A percentile compares a stretch with the other conserved stretches of the same genome.
These are phyloP conservation scores for Mycena belliarum DNA, from an alignment of 768 basidiomycete genomes.

Conservation along the genomic window DNA sequence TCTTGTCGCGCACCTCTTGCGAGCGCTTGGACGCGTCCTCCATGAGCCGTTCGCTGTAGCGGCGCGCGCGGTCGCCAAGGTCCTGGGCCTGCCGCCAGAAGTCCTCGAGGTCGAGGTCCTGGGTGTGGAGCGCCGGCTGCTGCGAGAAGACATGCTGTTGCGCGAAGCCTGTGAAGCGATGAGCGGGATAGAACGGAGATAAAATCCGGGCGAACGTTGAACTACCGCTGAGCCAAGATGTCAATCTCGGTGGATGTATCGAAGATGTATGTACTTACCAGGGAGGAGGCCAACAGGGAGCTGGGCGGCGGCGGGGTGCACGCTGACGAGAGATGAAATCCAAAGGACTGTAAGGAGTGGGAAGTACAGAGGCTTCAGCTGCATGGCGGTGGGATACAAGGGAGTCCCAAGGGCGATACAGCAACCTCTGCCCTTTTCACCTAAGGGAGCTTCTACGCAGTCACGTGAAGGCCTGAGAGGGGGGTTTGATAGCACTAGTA, in stretches of 20 bases:
- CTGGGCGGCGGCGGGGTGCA: not conserved
- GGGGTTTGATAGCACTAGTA: too few relatives aligned
- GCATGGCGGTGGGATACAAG: not conserved
- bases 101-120: not conserved
- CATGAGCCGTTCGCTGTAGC: conserved; percentile 24
- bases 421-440: not conserved
- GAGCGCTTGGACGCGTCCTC: conserved; percentile 15
- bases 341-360: not conserved
- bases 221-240: not conserved
- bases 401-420: not conserved
- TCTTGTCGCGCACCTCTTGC: conserved; percentile 18
- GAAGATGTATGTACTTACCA: not conserved
- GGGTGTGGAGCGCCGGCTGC: not conserved
- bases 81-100: conserved; percentile 16
- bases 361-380: not conserved
- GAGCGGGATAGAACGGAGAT: not conserved
- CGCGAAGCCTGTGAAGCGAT: not conserved
- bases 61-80: conserved; percentile 7
- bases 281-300: not conserved
- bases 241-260: not conserved
- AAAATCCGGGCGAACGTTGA: not conserved
- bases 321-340: not conserved
- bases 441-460: too few relatives aligned
- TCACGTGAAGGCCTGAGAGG: too few relatives aligned
- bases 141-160: not conserved